Conservation (phyloP, 2,329 filamentous ascomycete species). For the Corniculantispora saksenae region DNA sequence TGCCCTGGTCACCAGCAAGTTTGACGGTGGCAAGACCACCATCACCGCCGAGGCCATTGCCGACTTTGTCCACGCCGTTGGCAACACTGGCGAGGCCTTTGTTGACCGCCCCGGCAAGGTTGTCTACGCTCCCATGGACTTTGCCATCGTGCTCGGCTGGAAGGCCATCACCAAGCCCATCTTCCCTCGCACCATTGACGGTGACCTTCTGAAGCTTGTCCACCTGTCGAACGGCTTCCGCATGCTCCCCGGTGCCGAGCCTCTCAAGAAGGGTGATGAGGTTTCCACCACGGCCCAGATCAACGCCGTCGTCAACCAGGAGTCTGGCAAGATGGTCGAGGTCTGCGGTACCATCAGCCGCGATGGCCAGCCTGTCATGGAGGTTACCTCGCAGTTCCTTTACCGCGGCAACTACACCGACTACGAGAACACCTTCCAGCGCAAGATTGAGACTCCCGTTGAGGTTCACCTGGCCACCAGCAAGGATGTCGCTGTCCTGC, state of each 20-base stretch:
- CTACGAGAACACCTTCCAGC: conserved; percentile 97
- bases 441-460: conserved; percentile 93
- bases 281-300: conserved; percentile 92
- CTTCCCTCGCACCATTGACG: conserved; percentile 94
- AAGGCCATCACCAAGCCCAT: conserved; percentile 99
- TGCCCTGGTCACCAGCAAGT: conserved; percentile 79
- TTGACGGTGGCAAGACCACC: conserved; percentile 83
- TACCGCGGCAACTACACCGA: conserved; percentile 93
- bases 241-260: conserved; percentile 94
- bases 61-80: conserved; percentile 98
- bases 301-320: conserved; percentile 97
- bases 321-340: conserved; percentile 98
- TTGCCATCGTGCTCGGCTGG: conserved; percentile 96
- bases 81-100: conserved; percentile 96
- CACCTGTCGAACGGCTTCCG: conserved; percentile 97
- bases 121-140: conserved; percentile 97
- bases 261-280: conserved; percentile 91
- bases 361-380: conserved; percentile 85
- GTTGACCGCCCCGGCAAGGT: conserved; percentile 93
- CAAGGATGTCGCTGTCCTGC: conserved; percentile 90
- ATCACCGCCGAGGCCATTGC: conserved; percentile 94
- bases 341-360: conserved; percentile 96
- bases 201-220: conserved; percentile 92
- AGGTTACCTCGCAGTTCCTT: conserved; percentile 96
- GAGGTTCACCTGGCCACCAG: conserved; percentile 83